Percentiles rank a stretch among this genome's conserved stretches.
Conservation (phyloP, 2,329 filamentous ascomycete genomes). For the Xylariaceae sp. region DNA sequence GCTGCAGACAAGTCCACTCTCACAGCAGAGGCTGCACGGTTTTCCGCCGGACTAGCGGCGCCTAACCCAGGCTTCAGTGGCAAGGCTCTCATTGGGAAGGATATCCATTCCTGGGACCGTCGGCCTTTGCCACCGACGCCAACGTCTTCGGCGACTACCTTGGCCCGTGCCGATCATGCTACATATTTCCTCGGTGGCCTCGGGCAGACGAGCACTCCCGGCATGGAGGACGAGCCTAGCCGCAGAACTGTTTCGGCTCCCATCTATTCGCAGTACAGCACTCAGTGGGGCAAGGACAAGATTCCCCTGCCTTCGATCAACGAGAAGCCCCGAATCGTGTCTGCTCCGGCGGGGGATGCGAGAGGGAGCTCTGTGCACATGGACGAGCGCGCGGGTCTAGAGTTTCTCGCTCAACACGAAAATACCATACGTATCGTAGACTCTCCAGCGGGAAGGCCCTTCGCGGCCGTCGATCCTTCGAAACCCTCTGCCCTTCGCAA, state of each 20-base stretch:
- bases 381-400: conserved; percentile 35
- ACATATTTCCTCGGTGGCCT: conserved; percentile 18
- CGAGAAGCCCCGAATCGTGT: conserved; percentile 41
- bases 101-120: conserved; percentile 36
- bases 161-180: conserved; percentile 14
- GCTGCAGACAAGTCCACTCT: conserved; percentile 10
- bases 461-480: conserved; percentile 30
- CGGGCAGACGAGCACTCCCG: conserved; percentile 9
- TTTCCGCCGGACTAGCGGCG: conserved; percentile 10
- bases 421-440: conserved; percentile 53
- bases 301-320: conserved; percentile 45
- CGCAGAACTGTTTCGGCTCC: conserved; percentile 49
- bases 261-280: conserved; percentile 37
- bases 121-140: conserved; percentile 48
- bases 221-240: conserved; percentile 29
- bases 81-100: conserved; percentile 8
- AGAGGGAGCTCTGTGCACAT: conserved; percentile 10
- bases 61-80: conserved; percentile 11
- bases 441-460: conserved; percentile 37
- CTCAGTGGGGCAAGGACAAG: conserved; percentile 31
- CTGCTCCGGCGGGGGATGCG: conserved; percentile 34
- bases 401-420: conserved; percentile 42
- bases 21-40: conserved; percentile 4
- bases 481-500: conserved; percentile 40
- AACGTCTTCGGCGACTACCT: conserved; percentile 29